Conservation (phyloP, 352 stramenopile species). For the Pythium insidiosum region DNA sequence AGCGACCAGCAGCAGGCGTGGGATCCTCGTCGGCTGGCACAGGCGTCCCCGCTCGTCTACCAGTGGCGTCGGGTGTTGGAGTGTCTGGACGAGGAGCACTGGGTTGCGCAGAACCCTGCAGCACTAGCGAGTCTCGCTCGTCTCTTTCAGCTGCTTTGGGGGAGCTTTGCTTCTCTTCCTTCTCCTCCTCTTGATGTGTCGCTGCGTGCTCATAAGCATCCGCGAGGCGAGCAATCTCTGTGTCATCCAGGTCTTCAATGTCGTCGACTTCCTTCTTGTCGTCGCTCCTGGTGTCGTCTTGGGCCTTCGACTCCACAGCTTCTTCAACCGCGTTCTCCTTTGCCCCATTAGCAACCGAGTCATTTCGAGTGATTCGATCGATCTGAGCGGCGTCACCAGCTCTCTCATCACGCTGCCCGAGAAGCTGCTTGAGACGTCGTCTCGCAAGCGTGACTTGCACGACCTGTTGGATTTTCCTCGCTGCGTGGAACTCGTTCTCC, state of each 20-base stretch:
- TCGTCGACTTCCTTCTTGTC: conserved; percentile 3
- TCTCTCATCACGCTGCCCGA: conserved; percentile 8
- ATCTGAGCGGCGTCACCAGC: not conserved
- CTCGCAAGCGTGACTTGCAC: conserved; percentile 32
- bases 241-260: conserved; percentile 17
- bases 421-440: conserved; percentile 31
- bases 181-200: too few species aligned
- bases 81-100: conserved; percentile 4
- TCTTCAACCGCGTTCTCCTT: not conserved
- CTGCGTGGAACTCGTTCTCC: conserved; percentile 16
- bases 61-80: too few species aligned
- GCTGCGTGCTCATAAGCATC: conserved; percentile 46
- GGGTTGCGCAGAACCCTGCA: too few species aligned
- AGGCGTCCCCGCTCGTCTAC: too few species aligned
- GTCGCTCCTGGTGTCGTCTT: not conserved
- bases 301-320: not conserved
- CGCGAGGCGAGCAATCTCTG: conserved; percentile 44
- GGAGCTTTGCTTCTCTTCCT: not conserved
- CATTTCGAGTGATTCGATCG: too few species aligned
- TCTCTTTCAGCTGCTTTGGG: not conserved
- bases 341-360: not conserved
- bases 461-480: conserved; percentile 33
- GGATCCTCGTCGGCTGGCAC: too few species aligned
- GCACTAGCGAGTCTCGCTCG: too few species aligned
- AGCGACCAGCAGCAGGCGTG: conserved; percentile 26